These are phyloP conservation scores for Xylariomycetidae sp. DNA, from an alignment of 2,329 filamentous ascomycete species.

Conservation along the genomic window DNA sequence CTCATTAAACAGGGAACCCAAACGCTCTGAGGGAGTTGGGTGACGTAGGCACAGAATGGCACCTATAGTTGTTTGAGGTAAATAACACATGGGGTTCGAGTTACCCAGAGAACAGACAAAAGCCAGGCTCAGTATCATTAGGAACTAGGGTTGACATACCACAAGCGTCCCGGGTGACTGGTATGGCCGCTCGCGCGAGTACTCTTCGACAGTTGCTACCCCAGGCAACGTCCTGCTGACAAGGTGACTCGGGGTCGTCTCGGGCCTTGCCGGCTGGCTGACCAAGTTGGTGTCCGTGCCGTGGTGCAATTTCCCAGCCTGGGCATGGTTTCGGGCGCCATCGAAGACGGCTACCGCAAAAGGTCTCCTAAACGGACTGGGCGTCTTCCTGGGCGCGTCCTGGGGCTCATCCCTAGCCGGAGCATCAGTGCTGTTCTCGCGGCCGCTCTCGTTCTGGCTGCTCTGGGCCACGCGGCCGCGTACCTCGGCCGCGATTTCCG, in stretches of 20 bases:
- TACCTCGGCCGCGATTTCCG: constrained; percentile 49
- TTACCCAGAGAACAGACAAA: too few relatives aligned
- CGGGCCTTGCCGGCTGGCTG: constrained; percentile 50
- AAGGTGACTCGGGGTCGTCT: constrained; percentile 41
- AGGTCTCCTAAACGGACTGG: constrained; percentile 3
- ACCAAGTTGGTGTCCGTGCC: constrained; percentile 36
- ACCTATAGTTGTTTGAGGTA: too few relatives aligned
- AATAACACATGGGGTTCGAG: too few relatives aligned
- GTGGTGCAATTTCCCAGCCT: constrained; percentile 15
- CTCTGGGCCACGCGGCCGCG: constrained; percentile 39
- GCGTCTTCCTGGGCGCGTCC: constrained; percentile 13
- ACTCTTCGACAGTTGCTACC: not conserved
- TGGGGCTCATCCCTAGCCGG: constrained; percentile 17
- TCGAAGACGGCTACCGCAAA: constrained; percentile 43
- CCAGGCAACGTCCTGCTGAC: constrained; percentile 6
- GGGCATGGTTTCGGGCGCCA: constrained; percentile 23
- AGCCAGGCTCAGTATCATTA: too few relatives aligned
- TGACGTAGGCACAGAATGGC: too few relatives aligned
- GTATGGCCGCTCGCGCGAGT: too few relatives aligned
- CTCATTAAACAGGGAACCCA: not conserved
- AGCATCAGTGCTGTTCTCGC: constrained; percentile 25
- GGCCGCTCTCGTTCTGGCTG: constrained; percentile 18
- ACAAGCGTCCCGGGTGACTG: too few relatives aligned
- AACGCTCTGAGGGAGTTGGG: too few relatives aligned
- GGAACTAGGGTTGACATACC: constrained; percentile 6